Evolutionary conservation across 1,284 basidiomycete genomes (phyloP).

Genomic region (Meira nashicola): DNA sequence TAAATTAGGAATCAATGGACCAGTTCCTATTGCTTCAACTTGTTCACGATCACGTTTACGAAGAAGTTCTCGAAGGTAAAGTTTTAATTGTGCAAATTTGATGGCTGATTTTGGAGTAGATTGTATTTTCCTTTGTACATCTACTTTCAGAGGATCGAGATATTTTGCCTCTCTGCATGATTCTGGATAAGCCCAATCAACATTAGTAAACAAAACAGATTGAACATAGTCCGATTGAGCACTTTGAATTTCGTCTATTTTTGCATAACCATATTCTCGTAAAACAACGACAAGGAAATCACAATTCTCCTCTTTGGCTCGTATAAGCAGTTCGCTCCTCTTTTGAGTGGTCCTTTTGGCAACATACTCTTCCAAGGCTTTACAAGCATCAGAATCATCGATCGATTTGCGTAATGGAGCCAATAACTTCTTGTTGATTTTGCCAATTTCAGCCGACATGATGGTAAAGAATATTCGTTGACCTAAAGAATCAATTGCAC

Average conservation of each 20-base stretch:
- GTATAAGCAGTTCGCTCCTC: not conserved
- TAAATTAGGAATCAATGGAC: constrained; percentile 14
- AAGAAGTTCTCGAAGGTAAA: constrained; percentile 13
- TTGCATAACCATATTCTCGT: not conserved
- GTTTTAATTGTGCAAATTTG: constrained; percentile 15
- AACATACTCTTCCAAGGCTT: not conserved
- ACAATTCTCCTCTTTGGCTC: not conserved
- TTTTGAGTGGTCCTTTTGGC: not conserved
- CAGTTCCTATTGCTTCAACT: constrained; percentile 13
- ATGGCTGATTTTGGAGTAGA: not conserved
- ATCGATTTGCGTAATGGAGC: not conserved
- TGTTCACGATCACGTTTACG: constrained; percentile 17
- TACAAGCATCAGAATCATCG: not conserved
- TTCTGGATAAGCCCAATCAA: constrained; percentile 6
- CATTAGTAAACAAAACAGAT: not conserved
- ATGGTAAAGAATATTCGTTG: constrained; percentile 7
- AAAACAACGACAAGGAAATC: not conserved
- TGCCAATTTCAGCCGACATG: constrained; percentile 1
- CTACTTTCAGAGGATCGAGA: not conserved
- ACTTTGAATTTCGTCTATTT: not conserved
- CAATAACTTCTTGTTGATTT: not conserved
- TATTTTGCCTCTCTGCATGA: not conserved
- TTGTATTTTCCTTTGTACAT: not conserved
- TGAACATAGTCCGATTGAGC: not conserved
- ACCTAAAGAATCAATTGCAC: constrained; percentile 4